These are phyloP conservation scores for Rhizoctonia solani DNA, from an alignment of 1,284 basidiomycete genomes.

Conservation along the genomic window DNA sequence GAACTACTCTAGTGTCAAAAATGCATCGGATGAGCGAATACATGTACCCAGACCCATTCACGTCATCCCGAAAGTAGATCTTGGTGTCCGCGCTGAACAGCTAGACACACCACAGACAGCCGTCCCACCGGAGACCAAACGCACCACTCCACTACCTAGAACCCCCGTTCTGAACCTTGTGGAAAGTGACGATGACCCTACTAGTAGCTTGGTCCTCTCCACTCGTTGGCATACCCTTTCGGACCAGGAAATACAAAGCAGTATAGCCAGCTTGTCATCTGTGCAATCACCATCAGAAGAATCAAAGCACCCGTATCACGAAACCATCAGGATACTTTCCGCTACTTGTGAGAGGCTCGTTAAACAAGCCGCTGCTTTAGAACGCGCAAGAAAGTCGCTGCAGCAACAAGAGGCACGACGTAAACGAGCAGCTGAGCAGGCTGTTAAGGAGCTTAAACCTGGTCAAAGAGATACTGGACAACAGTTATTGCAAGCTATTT, in stretches of 20 bases:
- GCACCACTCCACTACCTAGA: slow-evolving; percentile 10
- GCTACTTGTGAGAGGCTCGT: slow-evolving; percentile 54
- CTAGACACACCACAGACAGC: slow-evolving; percentile 40
- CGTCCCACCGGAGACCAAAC: slow-evolving; percentile 21
- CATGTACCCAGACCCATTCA: slow-evolving; percentile 1
- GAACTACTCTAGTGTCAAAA: slow-evolving; percentile 64
- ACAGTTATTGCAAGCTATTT: slow-evolving; percentile 67
- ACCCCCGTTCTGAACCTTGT: slow-evolving; percentile 21
- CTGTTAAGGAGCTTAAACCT: slow-evolving; percentile 62
- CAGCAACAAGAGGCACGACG: slow-evolving; percentile 65
- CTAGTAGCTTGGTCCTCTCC: slow-evolving; percentile 33
- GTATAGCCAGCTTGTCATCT: slow-evolving; percentile 51
- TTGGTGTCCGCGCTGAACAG: slow-evolving; percentile 41
- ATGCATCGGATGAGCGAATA: slow-evolving; percentile 56
- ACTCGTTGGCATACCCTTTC: slow-evolving; percentile 38
- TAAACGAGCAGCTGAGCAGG: slow-evolving; percentile 57
- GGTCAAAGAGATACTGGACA: slow-evolving; percentile 67
- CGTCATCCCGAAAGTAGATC: not conserved
- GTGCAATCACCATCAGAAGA: slow-evolving; percentile 44
- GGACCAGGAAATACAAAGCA: slow-evolving; percentile 68
- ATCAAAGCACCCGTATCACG: slow-evolving; percentile 65
- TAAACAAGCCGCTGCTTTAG: slow-evolving; percentile 18
- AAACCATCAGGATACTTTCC: slow-evolving; percentile 68
- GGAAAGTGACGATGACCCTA: slow-evolving; percentile 12
- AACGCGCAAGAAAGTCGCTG: slow-evolving; percentile 45